Base-by-base conservation (phyloP, 2,329 filamentous ascomycete species). In the Ophiostoma perfectum region DNA sequence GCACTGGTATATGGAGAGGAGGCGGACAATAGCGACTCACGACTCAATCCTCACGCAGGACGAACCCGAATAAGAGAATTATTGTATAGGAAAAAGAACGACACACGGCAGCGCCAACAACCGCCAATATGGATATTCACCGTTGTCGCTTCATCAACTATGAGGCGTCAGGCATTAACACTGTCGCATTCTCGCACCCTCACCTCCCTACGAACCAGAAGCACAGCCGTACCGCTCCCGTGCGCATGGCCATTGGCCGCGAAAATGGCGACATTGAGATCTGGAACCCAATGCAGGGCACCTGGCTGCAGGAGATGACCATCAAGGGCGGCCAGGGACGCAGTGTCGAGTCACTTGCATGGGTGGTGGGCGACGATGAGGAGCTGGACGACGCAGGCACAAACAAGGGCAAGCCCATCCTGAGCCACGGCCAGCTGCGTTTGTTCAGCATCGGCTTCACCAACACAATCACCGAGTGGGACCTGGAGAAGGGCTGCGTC, bases 381-480 rank as follows among this genome's bases (percentile, higher is more conserved):
- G 82, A 86, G 68, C 83, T 89, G 68, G 83, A 82, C 58, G 82
- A 87, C 70, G 88, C 86, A 38, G 85, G 84, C 72, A 63, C 36
- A 52, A 49, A 64, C 42, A 67, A 82, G 52, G 83, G 87, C 70
- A 88, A 86, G 39, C 85, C 60, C 4, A 63, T 66, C 4, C 81
- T 83, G 71, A 78, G 88, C 18, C 79, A 88, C 39, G 94, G 93
- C 67, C 90, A 85, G 74, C 84, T 95, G 75, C 88, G 95, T 70
- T 86, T 99, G 58, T 99, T 99, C 81, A 98, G 94, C 78, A 96
- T 97, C 76, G 94, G 94, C 69, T 96, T 95, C 77, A 96, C 93
- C 27, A 92, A 90, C 66, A 90, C 90, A 38, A 88, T 99, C 64
- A 97, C 93, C 0, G 95, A 99, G 78, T 99, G 95, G 95, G 90